Evolutionary conservation across 768 basidiomycete genomes (phyloP), one percentile per base, ranked within the genome.

Genomic region (Thelephora ganbajun): DNA sequence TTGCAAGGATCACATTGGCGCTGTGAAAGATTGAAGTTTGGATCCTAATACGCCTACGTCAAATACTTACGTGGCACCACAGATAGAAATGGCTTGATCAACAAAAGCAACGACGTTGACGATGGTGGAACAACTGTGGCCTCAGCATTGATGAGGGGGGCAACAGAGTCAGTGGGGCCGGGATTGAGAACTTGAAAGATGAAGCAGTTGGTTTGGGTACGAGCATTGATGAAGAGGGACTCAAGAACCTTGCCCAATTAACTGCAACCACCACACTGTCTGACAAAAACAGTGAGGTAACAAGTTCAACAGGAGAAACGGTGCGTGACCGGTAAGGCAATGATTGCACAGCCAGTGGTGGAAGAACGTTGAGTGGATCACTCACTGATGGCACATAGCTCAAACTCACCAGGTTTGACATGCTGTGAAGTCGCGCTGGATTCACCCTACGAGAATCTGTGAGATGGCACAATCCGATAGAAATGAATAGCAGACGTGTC

Each of bases 311-410:
- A n/a, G n/a, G n/a, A n/a, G n/a, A n/a, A n/a, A n/a, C n/a, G n/a
- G 19, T 26, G 13, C 6, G 22, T 14, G n/a, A 56, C 36, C 30
- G 59, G 59, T 51, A 63, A 57, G 0, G 55, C 48, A 41, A 60
- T 58, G 9, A 56, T 52, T 48, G 63, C 63, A 61, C 63, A 64
- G 0, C 45, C 46, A 9, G 57, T 63, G 1, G 63, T 57, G 45
- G 63, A 45, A 45, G 63, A 60, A 22, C 61, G 56, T 7, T 59
- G 62, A 13, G 54, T 51, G 43, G 54, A 57, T 42, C 35, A 51
- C 26, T 62, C 61, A 2, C 48, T 54, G 35, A 61, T 57, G 3
- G 49, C 5, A 39, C 61, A 45, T 0, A 58, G 59, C 22, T 60
- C 56, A 0, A 59, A 51, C 30, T 54, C 61, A 11, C 59, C 58